phyloP scores from a whole-genome alignment of 2,329 filamentous ascomycete genomes.

The Clonostachys solani region DNA sequence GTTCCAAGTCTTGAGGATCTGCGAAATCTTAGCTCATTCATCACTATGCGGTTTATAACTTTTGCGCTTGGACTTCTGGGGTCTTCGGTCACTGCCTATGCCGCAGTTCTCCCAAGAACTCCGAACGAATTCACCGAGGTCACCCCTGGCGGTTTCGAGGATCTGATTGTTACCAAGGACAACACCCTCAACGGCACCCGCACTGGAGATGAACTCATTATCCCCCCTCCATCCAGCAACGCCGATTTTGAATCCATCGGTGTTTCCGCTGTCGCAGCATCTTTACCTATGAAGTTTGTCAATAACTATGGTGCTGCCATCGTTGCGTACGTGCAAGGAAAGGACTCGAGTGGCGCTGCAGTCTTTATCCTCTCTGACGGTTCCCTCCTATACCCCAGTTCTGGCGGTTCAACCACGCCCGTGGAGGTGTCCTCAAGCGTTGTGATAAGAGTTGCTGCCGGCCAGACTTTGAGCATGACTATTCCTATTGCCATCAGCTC shows the following conservation, averaged over 20 bases:
- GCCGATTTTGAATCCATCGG: conserved; percentile 12
- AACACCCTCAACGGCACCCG: conserved; percentile 33
- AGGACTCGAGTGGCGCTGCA: conserved; percentile 51
- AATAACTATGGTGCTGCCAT: conserved; percentile 9
- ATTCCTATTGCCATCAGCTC: conserved; percentile 64
- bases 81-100: too few relatives aligned
- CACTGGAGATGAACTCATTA: conserved; percentile 3
- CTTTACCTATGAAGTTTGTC: background rate
- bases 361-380: conserved; percentile 61
- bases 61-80: too few relatives aligned
- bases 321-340: conserved; percentile 69
- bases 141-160: conserved; percentile 17
- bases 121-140: conserved; percentile 18
- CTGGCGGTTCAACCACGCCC: conserved; percentile 50
- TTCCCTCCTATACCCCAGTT: conserved; percentile 49
- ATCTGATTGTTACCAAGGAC: conserved; percentile 26
- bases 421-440: conserved; percentile 50
- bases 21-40: too few relatives aligned
- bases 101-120: background rate
- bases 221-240: background rate
- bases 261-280: conserved; percentile 13
- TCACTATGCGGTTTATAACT: too few relatives aligned
- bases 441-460: conserved; percentile 58
- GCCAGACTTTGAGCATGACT: conserved; percentile 53
- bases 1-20: too few relatives aligned